Evolutionary conservation across 2,329 filamentous ascomycete genomes (phyloP), one percentile per base, ranked within the genome.

Genomic region (Diaporthe vaccinii): DNA sequence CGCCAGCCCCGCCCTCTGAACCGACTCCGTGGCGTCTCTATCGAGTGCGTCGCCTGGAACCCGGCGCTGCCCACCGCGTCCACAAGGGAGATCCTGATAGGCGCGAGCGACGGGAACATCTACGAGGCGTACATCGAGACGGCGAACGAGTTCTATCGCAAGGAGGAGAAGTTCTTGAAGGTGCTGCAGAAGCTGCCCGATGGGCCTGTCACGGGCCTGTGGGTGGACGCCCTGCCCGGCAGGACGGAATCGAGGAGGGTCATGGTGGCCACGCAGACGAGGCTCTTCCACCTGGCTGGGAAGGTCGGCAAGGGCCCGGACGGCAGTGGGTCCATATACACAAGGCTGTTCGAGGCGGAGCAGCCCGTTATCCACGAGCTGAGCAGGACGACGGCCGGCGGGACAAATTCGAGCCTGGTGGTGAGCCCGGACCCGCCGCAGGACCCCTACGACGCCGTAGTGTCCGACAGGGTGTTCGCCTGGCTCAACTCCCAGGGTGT

Each of bases 81-180:
- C 2, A 99, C 97, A 4, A 90, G 97, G 74, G 97, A 99, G 87
- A 98, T 99, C 51, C 87, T 99, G 12, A 85, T 99, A 44, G 97
- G 97, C 46, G 93, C 95, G 14, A 92, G 94, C n/a, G 97, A 98
- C 84, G 97, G 97, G 36, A 97, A 95, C 83, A 91, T 99, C 44
- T 98, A 98, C 84, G 97, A 99, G 84, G 93, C 93, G 25, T 98
- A 95, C 80, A 96, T 99, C 81, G 97, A 99, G 84, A 95, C 95
- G 4, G 94, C 95, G 20, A 95, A 93, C 67, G 97, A 98, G 82
- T 98, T 98, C 85, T 98, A 98, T 84, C 91, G 95, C 79, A 94
- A 96, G 81, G 96, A 98, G 84, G 97, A 99, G 83, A 95, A 95
- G 84, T 98, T 98, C 82, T 85, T 98, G 76, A 96, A 96, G 83